Evolutionary conservation across 805 yeast genomes (phyloP).

Genomic region (Nakazawaea populi): DNA sequence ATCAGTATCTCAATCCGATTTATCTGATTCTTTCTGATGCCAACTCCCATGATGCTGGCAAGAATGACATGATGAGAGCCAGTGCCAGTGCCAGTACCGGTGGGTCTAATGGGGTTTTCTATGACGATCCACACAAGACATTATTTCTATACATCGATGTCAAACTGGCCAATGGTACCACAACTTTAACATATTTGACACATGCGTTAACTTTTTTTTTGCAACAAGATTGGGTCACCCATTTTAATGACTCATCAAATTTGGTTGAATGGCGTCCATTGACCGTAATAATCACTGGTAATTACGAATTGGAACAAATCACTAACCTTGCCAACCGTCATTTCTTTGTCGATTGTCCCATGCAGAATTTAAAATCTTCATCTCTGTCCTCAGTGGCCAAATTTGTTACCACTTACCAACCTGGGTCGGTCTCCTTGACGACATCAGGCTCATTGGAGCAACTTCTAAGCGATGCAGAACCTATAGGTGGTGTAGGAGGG

Average conservation of each 20-base stretch:
- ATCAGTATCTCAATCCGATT: conserved; percentile 50
- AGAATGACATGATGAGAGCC: not conserved
- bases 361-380: conserved; percentile 17
- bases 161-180: conserved; percentile 33
- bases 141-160: conserved; percentile 58
- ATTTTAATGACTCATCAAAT: conserved; percentile 31
- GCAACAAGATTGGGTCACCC: conserved; percentile 43
- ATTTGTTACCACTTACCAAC: conserved; percentile 6
- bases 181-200: conserved; percentile 39
- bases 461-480: conserved; percentile 12
- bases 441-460: conserved; percentile 18
- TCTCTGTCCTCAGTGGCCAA: not conserved
- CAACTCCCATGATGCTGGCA: conserved; percentile 22
- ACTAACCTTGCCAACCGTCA: conserved; percentile 20
- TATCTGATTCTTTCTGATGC: conserved; percentile 38
- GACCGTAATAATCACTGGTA: conserved; percentile 60
- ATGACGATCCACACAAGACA: conserved; percentile 38
- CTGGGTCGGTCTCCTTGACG: conserved; percentile 17
- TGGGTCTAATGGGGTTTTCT: conserved; percentile 32
- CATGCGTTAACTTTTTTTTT: conserved; percentile 39
- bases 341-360: conserved; percentile 51
- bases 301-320: conserved; percentile 42
- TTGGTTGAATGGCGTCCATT: conserved; percentile 45
- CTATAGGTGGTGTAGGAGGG: too few species aligned
- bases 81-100: too few species aligned